Evolutionary conservation across 1,284 basidiomycete species (phyloP), one percentile per base, ranked within the genome.

Genomic region (Anthracocystis walkeri): DNA sequence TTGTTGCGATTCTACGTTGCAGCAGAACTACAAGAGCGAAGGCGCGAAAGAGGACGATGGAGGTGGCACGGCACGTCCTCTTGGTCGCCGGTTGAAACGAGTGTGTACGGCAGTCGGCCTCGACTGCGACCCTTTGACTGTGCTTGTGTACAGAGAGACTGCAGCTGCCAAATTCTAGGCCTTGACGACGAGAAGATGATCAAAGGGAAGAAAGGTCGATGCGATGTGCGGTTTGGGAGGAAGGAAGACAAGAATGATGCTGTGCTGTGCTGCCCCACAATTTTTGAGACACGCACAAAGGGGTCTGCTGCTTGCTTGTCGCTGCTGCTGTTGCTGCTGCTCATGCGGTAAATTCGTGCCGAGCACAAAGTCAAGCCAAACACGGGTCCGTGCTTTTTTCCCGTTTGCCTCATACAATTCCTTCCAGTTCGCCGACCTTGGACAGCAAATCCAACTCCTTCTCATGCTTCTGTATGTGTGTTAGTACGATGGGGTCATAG

Each of bases 221-320:
- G 35, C 14, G 35, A 38, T 38, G n/a, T n/a, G 35, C 35, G 35
- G 12, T 33, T 8, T 33, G 33, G 2, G 16, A 16, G 18, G n/a
- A 51, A 48, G n/a, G 46, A 18, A 48, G 27, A 42, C 18, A 31
- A 27, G 14, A 14, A 29, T 21, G 35, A 46, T 25, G 52, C 41
- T 63, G 54, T 48, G 64, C 52, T 50, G 52, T 62, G 45, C 59
- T 38, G 31, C 54, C 42, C 54, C 54, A 44, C 54, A 56, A 42
- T 54, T 18, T 42, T 49, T 20, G 27, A 18, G 25, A 23, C 12
- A 7, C 20, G 14, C 12, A 23, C 23, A 25, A 46, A 46, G 44
- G 23, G 23, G 29, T 29, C 46, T 38, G 35, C 6, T 16, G 14
- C 35, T 38, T 38, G 14, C 14, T 38, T 38, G 35, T 16, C 16